Conservation (phyloP, 306 rosid genomes). For the Sesbania bispinosa region DNA sequence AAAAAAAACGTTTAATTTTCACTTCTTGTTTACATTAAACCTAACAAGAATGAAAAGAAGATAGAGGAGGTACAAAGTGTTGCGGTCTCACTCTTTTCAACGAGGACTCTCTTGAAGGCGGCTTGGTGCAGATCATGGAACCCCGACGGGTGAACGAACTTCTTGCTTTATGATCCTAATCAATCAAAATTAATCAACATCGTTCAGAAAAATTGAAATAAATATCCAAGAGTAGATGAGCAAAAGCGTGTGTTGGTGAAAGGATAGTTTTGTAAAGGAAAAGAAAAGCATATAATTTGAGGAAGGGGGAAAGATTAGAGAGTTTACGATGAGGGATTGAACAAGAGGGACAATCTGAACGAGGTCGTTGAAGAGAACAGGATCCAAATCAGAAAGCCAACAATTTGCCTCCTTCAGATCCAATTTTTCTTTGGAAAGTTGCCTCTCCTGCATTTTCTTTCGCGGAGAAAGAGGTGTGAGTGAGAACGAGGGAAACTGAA, state of each 20-base stretch:
- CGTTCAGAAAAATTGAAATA: neutral
- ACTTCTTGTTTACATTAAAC: neutral
- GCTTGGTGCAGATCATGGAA: constrained; percentile 69
- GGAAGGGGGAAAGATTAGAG: neutral
- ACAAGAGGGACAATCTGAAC: constrained; percentile 72
- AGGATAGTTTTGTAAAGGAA: too few relatives aligned
- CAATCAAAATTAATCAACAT: neutral
- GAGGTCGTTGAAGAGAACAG: constrained; percentile 65
- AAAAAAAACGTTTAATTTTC: too few relatives aligned
- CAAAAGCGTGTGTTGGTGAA: too few relatives aligned
- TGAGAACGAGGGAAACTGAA: too few relatives aligned
- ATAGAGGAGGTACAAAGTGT: neutral
- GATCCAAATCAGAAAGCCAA: too few relatives aligned
- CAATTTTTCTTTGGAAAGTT: too few relatives aligned
- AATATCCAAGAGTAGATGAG: too few relatives aligned
- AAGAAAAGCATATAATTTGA: too few relatives aligned
- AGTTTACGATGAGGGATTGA: constrained; percentile 61
- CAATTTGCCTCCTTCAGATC: too few relatives aligned
- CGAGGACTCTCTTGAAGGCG: constrained; percentile 64
- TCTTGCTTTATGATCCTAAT: constrained; percentile 64
- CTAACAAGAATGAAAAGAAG: neutral
- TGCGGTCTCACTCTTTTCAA: constrained; percentile 42
- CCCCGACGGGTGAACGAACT: constrained; percentile 67
- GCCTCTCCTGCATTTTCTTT: too few relatives aligned
- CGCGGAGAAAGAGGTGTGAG: too few relatives aligned